Base-by-base conservation (phyloP, 257 asterid species). In the Galeopsis tetrahit region DNA sequence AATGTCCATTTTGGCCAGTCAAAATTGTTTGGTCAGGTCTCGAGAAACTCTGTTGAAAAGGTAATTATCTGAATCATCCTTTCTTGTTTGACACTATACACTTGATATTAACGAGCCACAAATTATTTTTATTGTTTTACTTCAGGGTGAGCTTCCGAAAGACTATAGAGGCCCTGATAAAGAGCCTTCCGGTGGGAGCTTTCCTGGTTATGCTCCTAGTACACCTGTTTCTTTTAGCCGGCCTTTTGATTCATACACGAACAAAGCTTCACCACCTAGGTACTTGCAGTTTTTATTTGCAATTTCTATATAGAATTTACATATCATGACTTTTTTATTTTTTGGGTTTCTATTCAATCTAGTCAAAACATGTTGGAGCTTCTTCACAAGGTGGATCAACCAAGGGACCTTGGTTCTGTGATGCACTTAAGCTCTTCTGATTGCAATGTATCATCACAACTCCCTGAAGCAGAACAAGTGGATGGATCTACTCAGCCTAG, bases 351-450 rank as follows among this genome's bases (percentile, higher is more conserved):
- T 62, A 6, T 78, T 78, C 39, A 13, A 75, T 78, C 75, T 78
- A 90, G 97, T 76, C 95, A 85, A 82, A 90, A 90, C 85, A 93
- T 93, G 98, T 86, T 90, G 81, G 96, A 90, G 76, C 97, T 93
- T 82, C 87, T 93, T 74, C 90, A 90, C 82, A 89, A 89, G 90
- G 97, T 89, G 75, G 97, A 93, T 72, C 98, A 88, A 66, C 84
- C 96, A 43, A 71, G 82, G 56, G 86, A 82, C 69, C 79, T 78
- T 74, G 82, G 82, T 71, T 73, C 77, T 56, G 7, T 51, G 75
- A 52, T 72, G 88, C 88, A 79, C 48, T 67, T 76, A 4, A 72
- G 73, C 68, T 68, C 82, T 69, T 77, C 87, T 78, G 91, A 82
- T 11, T 69, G 75, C 65, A 81, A 81, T 71, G 78, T 74, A 70